These are phyloP conservation scores for Brettanomyces custersianus DNA, from an alignment of 805 yeast genomes.

Conservation along the genomic window DNA sequence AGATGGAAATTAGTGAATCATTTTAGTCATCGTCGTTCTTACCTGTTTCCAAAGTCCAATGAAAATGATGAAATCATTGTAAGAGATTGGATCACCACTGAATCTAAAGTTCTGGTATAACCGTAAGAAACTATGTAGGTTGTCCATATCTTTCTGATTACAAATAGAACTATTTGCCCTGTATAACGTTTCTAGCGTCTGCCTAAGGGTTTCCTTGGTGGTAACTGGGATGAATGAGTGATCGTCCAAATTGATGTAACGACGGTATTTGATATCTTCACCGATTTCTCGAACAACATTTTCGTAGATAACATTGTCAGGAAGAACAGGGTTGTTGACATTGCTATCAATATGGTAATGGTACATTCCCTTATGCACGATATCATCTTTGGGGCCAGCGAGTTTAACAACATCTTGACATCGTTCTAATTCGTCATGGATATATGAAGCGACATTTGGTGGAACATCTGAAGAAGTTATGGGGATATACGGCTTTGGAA, in stretches of 20 bases:
- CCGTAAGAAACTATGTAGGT: constrained; percentile 29
- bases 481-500: constrained; percentile 74
- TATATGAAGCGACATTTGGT: constrained; percentile 29
- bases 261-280: constrained; percentile 43
- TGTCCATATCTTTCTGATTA: constrained; percentile 3
- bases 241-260: constrained; percentile 12
- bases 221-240: constrained; percentile 14
- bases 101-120: constrained; percentile 63
- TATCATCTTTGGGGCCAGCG: constrained; percentile 34
- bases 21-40: background rate
- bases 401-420: constrained; percentile 31
- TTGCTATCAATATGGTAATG: constrained; percentile 7
- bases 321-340: constrained; percentile 8
- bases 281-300: constrained; percentile 53
- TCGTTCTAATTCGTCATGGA: constrained; percentile 31
- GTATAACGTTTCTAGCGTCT: constrained; percentile 24
- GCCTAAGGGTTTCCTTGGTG: constrained; percentile 14
- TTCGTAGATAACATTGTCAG: constrained; percentile 33
- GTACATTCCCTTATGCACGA: constrained; percentile 44
- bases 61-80: constrained; percentile 51
- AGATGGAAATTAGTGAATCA: background rate
- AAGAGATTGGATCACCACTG: constrained; percentile 51
- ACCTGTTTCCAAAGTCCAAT: constrained; percentile 33
- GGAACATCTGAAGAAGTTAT: constrained; percentile 53
- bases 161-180: constrained; percentile 5